These are phyloP conservation scores for Wallacemonas sp. DNA, from an alignment of 208 protist genomes.

Conservation along the genomic window DNA sequence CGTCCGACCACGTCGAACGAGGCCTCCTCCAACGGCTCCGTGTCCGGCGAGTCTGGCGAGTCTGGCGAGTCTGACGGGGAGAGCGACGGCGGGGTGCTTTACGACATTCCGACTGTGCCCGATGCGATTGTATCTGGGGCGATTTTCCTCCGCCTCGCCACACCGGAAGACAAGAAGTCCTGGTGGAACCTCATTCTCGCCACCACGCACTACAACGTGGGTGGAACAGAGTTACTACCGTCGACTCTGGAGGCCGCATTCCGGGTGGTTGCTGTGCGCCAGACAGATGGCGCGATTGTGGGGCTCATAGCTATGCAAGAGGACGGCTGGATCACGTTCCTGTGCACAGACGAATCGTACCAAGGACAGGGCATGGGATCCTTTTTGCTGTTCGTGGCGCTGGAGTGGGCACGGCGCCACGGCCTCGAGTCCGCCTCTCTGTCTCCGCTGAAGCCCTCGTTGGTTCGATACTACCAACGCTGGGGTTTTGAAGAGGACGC, in stretches of 20 bases:
- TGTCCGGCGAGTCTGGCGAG: no score
- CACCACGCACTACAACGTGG: constrained; percentile 32
- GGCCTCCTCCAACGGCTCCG: not conserved
- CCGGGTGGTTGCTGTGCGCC: constrained; percentile 25
- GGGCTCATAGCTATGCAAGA: constrained; percentile 28
- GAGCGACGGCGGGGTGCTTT: not conserved
- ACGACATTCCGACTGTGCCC: constrained; percentile 9
- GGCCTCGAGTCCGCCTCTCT: constrained; percentile 17
- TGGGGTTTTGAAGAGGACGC: constrained; percentile 32
- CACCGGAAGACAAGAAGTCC: constrained; percentile 9
- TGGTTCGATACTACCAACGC: constrained; percentile 27
- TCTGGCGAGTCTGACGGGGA: not conserved
- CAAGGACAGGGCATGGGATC: constrained; percentile 34
- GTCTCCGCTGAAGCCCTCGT: constrained; percentile 19
- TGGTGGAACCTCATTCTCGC: constrained; percentile 25
- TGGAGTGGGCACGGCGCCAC: constrained; percentile 34
- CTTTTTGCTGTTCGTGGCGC: constrained; percentile 49
- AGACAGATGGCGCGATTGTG: constrained; percentile 12
- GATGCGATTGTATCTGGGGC: not conserved
- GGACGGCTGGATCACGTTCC: constrained; percentile 35
- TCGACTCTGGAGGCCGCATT: constrained; percentile 23
- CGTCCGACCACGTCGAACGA: no score
- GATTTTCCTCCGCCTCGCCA: constrained; percentile 13
- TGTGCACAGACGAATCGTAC: constrained; percentile 25
- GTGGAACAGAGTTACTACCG: constrained; percentile 21